Conservation (phyloP, 495 filamentous ascomycete species). For the Sordaria brevicollis region DNA sequence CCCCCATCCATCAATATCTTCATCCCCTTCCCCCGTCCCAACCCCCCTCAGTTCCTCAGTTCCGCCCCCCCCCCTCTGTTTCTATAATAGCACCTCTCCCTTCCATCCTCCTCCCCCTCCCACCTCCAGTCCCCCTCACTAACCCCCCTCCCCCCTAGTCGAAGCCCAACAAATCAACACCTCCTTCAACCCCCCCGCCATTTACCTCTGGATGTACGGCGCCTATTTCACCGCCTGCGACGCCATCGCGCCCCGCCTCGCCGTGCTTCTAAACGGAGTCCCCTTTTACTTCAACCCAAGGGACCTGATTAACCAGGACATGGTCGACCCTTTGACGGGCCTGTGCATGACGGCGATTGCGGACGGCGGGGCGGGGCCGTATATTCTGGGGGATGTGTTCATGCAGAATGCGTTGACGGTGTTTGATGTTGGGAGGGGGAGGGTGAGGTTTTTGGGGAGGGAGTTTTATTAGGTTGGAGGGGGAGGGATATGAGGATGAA, state of each 20-base stretch:
- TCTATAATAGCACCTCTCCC: not conserved
- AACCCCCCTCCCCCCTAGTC: conserved; percentile 15
- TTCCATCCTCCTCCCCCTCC: not conserved
- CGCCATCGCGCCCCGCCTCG: conserved; percentile 42
- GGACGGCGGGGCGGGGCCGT: conserved; percentile 30
- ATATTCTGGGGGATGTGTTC: conserved; percentile 52
- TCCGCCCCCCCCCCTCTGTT: not conserved
- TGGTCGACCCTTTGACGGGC: conserved; percentile 25
- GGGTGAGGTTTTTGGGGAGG: conserved; percentile 39
- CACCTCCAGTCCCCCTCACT: no score
- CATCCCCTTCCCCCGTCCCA: not conserved
- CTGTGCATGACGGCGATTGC: conserved; percentile 40
- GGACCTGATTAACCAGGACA: conserved; percentile 42
- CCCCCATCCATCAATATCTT: not conserved
- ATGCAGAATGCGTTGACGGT: conserved; percentile 54
- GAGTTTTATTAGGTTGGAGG: conserved; percentile 13
- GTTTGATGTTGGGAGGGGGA: conserved; percentile 47
- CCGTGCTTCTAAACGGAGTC: conserved; percentile 37
- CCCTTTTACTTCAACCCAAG: conserved; percentile 42
- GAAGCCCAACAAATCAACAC: conserved; percentile 31
- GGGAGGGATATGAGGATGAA: not conserved
- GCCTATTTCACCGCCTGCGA: conserved; percentile 46
- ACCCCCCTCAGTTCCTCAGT: not conserved
- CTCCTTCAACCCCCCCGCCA: conserved; percentile 44
- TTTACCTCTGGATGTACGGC: conserved; percentile 31